phyloP scores from a whole-genome alignment of 768 basidiomycete genomes.

The Ramaria rubella region DNA sequence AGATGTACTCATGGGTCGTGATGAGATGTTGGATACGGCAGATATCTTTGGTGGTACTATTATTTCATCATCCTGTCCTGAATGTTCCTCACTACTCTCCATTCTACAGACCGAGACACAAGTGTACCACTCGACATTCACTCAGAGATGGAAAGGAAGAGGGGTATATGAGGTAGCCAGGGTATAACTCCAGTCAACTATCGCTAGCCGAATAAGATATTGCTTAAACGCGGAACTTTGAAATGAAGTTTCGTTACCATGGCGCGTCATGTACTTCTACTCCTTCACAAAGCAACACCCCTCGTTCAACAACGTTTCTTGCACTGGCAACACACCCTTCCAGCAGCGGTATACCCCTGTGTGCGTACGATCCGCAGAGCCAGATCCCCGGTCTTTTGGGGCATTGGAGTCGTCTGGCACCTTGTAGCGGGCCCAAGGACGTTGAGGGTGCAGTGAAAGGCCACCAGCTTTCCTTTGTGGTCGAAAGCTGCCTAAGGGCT shows the following conservation, averaged over 20 bases:
- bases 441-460: conserved; percentile 33
- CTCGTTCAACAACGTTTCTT: conserved; percentile 39
- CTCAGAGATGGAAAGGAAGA: conserved; percentile 59
- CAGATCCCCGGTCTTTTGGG: conserved; percentile 44
- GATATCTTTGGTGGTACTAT: conserved; percentile 73
- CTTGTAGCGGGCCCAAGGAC: conserved; percentile 47
- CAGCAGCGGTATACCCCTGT: conserved; percentile 66
- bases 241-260: not conserved
- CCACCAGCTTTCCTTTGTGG: conserved; percentile 37
- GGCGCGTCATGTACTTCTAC: conserved; percentile 1
- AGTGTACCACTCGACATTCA: conserved; percentile 51
- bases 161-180: conserved; percentile 32
- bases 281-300: conserved; percentile 19
- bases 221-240: not conserved
- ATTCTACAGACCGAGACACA: conserved; percentile 45
- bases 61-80: not conserved
- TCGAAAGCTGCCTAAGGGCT: conserved; percentile 42
- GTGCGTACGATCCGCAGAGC: conserved; percentile 68
- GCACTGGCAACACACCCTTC: conserved; percentile 78
- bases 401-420: conserved; percentile 29
- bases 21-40: conserved; percentile 68
- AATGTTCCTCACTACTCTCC: not conserved
- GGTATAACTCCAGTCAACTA: not conserved
- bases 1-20: conserved; percentile 90
- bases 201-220: not conserved